Evolutionary conservation across 1,284 basidiomycete species (phyloP).

Genomic region (Phylloporus gajari): DNA sequence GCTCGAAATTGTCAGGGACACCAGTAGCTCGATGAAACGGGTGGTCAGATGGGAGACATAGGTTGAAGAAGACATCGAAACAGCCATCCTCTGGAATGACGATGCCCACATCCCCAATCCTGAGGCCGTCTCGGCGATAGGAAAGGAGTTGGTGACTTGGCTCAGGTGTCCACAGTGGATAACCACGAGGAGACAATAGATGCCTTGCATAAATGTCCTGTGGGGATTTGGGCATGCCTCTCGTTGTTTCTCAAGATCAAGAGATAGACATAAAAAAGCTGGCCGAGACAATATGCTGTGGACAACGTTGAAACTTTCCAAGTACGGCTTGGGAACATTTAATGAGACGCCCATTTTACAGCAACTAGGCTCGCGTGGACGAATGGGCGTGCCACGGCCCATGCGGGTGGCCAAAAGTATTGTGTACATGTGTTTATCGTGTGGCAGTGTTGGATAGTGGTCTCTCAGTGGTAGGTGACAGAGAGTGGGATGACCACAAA

Average conservation of each 20-base stretch:
- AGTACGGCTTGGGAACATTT: too few relatives aligned
- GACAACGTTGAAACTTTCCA: too few relatives aligned
- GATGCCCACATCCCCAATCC: slow-evolving; percentile 25
- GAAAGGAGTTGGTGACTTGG: slow-evolving; percentile 28
- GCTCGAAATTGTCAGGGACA: slow-evolving; percentile 22
- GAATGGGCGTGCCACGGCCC: too few relatives aligned
- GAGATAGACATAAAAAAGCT: too few relatives aligned
- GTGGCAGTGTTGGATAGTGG: slow-evolving; percentile 3
- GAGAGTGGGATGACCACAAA: slow-evolving; percentile 7
- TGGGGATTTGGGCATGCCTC: too few relatives aligned
- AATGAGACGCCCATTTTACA: too few relatives aligned
- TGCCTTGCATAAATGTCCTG: slow-evolving; percentile 23
- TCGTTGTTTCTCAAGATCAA: too few relatives aligned
- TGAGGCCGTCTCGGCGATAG: slow-evolving; percentile 29
- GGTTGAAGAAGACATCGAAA: slow-evolving; percentile 44
- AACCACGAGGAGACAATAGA: slow-evolving; percentile 32
- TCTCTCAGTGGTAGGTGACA: neutral
- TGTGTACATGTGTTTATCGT: neutral
- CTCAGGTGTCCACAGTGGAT: slow-evolving; percentile 40
- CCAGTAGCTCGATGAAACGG: slow-evolving; percentile 23
- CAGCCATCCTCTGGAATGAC: slow-evolving; percentile 31
- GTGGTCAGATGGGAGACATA: slow-evolving; percentile 29
- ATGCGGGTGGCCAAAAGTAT: too few relatives aligned
- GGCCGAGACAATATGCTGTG: too few relatives aligned
- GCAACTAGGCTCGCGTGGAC: too few relatives aligned